These are phyloP conservation scores for Solanum sejunctum DNA, from an alignment of 257 asterid species.

Conservation along the genomic window DNA sequence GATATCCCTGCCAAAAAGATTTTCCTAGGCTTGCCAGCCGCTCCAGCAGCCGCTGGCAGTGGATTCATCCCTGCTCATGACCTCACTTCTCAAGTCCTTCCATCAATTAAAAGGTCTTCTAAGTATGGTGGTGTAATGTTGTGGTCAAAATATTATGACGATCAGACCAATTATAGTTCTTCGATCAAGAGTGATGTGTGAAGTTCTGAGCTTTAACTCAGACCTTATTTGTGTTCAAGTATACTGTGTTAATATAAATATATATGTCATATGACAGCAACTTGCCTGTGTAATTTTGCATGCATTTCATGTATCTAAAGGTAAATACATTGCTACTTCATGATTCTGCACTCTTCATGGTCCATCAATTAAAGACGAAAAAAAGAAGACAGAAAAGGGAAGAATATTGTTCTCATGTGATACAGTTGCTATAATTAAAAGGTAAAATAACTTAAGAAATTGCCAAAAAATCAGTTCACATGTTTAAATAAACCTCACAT, in stretches of 20 bases:
- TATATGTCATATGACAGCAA: not conserved
- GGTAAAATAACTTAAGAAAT: not conserved
- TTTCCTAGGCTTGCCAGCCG: constrained; percentile 1
- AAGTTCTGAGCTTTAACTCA: not conserved
- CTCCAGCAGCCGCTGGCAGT: not conserved
- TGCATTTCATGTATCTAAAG: not conserved
- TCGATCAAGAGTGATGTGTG: not conserved
- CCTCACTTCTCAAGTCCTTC: not conserved
- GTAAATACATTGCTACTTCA: not conserved
- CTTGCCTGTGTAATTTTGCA: not conserved
- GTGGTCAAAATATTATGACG: constrained; percentile 2
- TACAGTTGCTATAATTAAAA: not conserved
- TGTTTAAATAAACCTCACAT: not conserved
- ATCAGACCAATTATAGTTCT: not conserved
- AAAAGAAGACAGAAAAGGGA: not conserved
- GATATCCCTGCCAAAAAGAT: constrained; percentile 1
- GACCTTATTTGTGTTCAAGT: not conserved
- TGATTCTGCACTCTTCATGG: not conserved
- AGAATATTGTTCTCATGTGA: not conserved
- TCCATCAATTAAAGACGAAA: not conserved
- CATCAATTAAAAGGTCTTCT: not conserved
- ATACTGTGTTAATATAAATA: not conserved
- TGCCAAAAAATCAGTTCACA: not conserved
- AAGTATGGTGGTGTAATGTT: constrained; percentile 4
- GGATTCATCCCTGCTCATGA: constrained; percentile 1